Conservation (phyloP, 441 rosid genomes). For the Rhodomyrtus psidioides region DNA sequence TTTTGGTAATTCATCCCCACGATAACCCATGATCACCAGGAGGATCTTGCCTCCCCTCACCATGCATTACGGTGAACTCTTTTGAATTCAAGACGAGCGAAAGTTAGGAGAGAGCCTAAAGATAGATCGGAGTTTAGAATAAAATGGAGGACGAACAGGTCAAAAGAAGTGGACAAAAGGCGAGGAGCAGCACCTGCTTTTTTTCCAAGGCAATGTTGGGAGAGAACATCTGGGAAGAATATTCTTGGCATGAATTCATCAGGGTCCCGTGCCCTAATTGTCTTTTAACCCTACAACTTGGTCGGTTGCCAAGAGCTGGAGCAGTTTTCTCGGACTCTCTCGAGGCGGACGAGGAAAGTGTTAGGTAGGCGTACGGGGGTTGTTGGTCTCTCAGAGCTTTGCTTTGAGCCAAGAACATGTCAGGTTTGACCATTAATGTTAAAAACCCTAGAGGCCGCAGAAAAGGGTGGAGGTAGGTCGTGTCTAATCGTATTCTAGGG, state of each 20-base stretch:
- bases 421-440: neutral
- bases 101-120: neutral
- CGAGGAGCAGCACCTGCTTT: neutral
- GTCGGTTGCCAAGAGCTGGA: neutral
- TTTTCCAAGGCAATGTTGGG: neutral
- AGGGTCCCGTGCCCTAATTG: neutral
- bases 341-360: neutral
- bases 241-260: neutral
- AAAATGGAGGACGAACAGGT: neutral
- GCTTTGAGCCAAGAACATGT: neutral
- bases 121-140: neutral
- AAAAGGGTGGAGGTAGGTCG: neutral
- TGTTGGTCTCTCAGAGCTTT: neutral
- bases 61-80: neutral
- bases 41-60: neutral
- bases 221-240: neutral
- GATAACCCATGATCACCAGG: neutral
- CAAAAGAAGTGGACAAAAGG: neutral
- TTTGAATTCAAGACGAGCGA: neutral
- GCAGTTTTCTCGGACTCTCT: neutral
- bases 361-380: neutral
- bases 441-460: neutral
- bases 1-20: too few species aligned
- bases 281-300: neutral
- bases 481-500: neutral